These are phyloP conservation scores for Pseudogymnoascus sp. DNA, from an alignment of 2,329 filamentous ascomycete genomes.

Conservation along the genomic window DNA sequence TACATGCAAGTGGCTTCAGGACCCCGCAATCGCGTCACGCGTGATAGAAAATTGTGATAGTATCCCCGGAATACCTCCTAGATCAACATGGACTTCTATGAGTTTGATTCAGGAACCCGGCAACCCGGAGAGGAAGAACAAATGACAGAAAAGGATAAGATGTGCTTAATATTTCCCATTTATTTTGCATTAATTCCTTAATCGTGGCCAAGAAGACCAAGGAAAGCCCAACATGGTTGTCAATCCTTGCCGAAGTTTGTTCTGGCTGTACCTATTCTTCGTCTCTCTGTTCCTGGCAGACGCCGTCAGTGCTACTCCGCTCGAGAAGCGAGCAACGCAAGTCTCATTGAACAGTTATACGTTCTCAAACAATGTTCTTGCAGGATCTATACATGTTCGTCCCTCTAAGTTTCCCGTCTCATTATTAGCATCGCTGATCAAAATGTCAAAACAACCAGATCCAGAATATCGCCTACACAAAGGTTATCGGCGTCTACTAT, in stretches of 20 bases:
- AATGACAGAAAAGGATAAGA: neutral
- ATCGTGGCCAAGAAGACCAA: neutral
- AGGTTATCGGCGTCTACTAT: slow-evolving; percentile 22
- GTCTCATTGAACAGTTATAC: slow-evolving; percentile 21
- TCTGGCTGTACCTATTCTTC: neutral
- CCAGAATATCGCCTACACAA: slow-evolving; percentile 24
- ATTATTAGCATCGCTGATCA: neutral
- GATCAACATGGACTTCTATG: neutral
- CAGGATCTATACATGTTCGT: slow-evolving; percentile 23
- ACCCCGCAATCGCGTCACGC: neutral
- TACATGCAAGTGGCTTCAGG: neutral
- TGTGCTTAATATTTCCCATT: neutral
- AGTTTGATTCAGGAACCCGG: neutral
- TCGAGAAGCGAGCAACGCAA: slow-evolving; percentile 19
- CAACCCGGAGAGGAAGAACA: neutral
- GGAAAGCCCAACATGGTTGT: neutral
- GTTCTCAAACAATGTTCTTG: slow-evolving; percentile 22
- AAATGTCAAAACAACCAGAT: slow-evolving; percentile 15
- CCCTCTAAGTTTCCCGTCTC: neutral
- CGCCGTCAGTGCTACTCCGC: neutral
- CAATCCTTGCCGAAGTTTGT: neutral
- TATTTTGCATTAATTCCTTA: neutral
- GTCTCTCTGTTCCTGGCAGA: neutral
- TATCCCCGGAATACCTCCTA: neutral
- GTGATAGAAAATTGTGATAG: neutral